Base-by-base conservation (phyloP, 2,329 filamentous ascomycete species). In the Dactylellina haptotyla region DNA sequence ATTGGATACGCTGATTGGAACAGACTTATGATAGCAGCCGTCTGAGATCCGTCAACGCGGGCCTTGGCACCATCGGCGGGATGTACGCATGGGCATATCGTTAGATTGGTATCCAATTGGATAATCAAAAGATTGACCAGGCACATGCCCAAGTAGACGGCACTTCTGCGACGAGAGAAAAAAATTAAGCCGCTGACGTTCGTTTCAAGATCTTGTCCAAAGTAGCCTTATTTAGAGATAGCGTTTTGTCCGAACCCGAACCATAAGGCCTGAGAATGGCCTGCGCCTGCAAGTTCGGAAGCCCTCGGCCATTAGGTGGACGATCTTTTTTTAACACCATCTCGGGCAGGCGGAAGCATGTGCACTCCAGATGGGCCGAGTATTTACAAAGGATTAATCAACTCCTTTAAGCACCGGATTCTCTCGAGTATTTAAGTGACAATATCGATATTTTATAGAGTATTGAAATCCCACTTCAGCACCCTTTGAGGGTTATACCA, bases 311-410 rank as follows among this genome's bases (percentile, higher is more conserved):
- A 20, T 41, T 34, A 16, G 30, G 6, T 45, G 2, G 12, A 16
- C 51, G 51, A 56, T 39, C 30, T 30, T 50, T 34, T 14, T 34
- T 34, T 5, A 30, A 51, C 20, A n/a, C 4, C 16, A 34, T 37
- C 37, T 62, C 65, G 65, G 65, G 18, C 48, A 18, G 26, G 30
- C 65, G 65, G 65, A 70, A 70, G 65, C 65, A 70, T 62, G 58
- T 70, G 65, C n/a, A 34, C 25, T 37, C 16, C 16, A 14, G 48
- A 48, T 25, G 14, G 5, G 4, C 28, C 18, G n/a, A 14, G 12
- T 5, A 16, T 34, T 25, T 23, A n/a, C 8, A 12, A 14, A 25
- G n/a, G n/a, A n/a, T n/a, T n/a, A n/a, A n/a, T n/a, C n/a, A n/a
- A n/a, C n/a, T n/a, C n/a, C n/a, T n/a, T n/a, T n/a, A n/a, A n/a